Evolutionary conservation across 2,329 filamentous ascomycete genomes (phyloP).

Genomic region (Achaetomium macrosporum): DNA sequence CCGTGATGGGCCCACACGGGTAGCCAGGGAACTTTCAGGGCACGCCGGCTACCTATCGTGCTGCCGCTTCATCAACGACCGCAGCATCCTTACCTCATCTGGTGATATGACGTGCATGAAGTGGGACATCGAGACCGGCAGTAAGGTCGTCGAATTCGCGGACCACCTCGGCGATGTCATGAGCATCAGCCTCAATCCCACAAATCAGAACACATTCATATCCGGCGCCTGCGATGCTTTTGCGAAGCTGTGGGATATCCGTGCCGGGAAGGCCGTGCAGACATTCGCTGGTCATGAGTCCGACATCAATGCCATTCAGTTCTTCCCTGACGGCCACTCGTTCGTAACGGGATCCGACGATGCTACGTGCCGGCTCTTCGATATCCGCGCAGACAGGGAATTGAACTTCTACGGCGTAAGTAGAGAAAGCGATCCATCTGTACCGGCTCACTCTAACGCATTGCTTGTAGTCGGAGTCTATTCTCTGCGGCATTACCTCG

Average conservation of each 20-base stretch:
- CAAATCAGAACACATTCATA: constrained; percentile 98
- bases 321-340: constrained; percentile 97
- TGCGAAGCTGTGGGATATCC: constrained; percentile 97
- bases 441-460: constrained; percentile 7
- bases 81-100: constrained; percentile 94
- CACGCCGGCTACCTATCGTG: constrained; percentile 97
- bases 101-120: constrained; percentile 99
- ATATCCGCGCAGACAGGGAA: constrained; percentile 89
- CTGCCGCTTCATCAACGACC: constrained; percentile 98
- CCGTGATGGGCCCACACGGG: constrained; percentile 92
- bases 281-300: constrained; percentile 98
- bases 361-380: constrained; percentile 93
- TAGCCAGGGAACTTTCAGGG: constrained; percentile 90
- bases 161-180: constrained; percentile 98
- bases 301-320: constrained; percentile 98
- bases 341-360: constrained; percentile 98
- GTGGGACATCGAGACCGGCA: constrained; percentile 97
- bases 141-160: constrained; percentile 95
- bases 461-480: constrained; percentile 74
- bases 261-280: constrained; percentile 95
- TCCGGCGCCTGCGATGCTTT: constrained; percentile 99
- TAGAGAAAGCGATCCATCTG: constrained; percentile 25
- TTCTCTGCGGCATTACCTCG: constrained; percentile 95
- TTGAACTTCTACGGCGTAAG: constrained; percentile 63
- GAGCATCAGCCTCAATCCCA: constrained; percentile 99